Percentiles rank a stretch among this genome's conserved stretches.
Conservation (phyloP, 73 alveolate genomes). For the Paramecium pentaurelia region DNA sequence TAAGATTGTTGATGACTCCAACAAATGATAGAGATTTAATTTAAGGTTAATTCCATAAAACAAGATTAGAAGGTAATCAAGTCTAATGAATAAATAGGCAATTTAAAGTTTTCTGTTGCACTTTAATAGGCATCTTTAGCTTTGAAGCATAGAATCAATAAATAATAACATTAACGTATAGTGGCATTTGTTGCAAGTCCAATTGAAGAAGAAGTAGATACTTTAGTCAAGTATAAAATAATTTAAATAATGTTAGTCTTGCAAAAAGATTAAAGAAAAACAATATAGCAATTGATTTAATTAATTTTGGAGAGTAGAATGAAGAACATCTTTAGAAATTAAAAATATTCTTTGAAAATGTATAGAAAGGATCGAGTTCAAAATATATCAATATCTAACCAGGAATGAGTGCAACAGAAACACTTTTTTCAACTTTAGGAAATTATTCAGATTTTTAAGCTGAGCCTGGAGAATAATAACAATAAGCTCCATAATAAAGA, state of each 20-base stretch:
- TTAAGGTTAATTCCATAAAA: slow-evolving; percentile 58
- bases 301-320: slow-evolving; percentile 82
- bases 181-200: slow-evolving; percentile 92
- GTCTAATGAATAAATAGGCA: slow-evolving; percentile 67
- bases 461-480: background rate
- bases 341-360: slow-evolving; percentile 69
- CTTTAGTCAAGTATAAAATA: background rate
- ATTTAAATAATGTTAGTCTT: slow-evolving; percentile 23
- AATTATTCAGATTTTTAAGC: background rate
- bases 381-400: slow-evolving; percentile 84
- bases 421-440: slow-evolving; percentile 67
- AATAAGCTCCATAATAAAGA: background rate
- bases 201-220: slow-evolving; percentile 63
- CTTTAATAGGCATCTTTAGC: slow-evolving; percentile 84
- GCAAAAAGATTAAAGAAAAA: slow-evolving; percentile 87
- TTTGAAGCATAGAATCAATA: slow-evolving; percentile 91
- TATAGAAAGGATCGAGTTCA: slow-evolving; percentile 70
- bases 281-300: slow-evolving; percentile 90
- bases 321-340: slow-evolving; percentile 76
- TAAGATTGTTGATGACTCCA: slow-evolving; percentile 81
- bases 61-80: slow-evolving; percentile 67
- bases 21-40: slow-evolving; percentile 77
- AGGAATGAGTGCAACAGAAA: slow-evolving; percentile 77
- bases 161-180: slow-evolving; percentile 80
- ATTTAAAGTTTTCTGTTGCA: slow-evolving; percentile 78